Percentiles rank a stretch among this genome's conserved stretches.
Evolutionary conservation across 2,329 filamentous ascomycete species (phyloP).

Genomic region (Hymenoscyphus fraxineus): DNA sequence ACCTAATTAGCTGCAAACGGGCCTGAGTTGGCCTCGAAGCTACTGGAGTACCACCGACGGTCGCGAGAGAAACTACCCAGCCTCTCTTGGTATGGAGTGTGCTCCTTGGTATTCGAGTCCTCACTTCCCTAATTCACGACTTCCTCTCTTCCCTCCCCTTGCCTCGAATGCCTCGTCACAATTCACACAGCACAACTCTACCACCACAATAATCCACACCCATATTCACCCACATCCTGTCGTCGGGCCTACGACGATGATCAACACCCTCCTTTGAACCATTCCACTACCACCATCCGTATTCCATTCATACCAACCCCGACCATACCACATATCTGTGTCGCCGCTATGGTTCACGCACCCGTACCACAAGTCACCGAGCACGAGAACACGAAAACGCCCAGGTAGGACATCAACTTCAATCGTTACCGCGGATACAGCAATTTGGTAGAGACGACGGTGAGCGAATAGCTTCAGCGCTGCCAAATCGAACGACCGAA

Average conservation of each 20-base stretch:
- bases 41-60: background rate
- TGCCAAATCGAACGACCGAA: background rate
- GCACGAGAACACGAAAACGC: conserved; percentile 14
- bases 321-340: background rate
- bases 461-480: background rate
- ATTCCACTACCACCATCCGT: no score
- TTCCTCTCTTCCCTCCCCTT: background rate
- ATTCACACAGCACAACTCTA: background rate
- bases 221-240: conserved; percentile 1
- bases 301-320: conserved; percentile 9
- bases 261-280: conserved; percentile 10
- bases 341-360: conserved; percentile 24
- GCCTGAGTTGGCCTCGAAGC: background rate
- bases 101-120: no score
- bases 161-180: no score
- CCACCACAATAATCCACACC: background rate
- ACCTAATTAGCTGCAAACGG: background rate
- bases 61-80: background rate
- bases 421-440: background rate
- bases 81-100: background rate
- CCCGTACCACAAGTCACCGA: conserved; percentile 21
- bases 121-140: background rate
- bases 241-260: conserved; percentile 12
- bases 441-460: conserved; percentile 2
- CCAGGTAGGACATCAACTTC: conserved; percentile 13